phyloP scores from a whole-genome alignment of 768 basidiomycete genomes.

The Serpula lacrymans region DNA sequence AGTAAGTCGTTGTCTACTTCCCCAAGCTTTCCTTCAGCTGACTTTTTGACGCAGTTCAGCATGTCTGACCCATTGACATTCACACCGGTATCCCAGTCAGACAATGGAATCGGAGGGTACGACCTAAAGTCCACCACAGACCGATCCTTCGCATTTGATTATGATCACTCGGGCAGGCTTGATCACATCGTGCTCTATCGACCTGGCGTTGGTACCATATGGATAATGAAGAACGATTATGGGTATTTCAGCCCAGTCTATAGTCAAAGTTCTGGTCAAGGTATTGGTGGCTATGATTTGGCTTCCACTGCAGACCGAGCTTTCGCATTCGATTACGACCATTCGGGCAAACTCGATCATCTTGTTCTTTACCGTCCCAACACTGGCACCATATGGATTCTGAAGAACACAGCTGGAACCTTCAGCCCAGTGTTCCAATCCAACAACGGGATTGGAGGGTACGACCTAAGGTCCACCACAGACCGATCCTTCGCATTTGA shows the following conservation, averaged over 20 bases:
- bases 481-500: constrained; percentile 1
- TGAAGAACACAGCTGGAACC: constrained; percentile 6
- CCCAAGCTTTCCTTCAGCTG: no score
- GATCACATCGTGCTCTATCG: no score
- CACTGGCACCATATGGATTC: constrained; percentile 4
- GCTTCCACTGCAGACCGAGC: background rate
- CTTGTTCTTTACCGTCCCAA: background rate
- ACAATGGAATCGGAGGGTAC: background rate
- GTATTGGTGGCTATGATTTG: no score
- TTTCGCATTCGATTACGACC: background rate
- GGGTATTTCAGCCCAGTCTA: constrained; percentile 7
- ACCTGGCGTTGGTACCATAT: constrained; percentile 3
- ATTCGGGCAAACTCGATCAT: background rate
- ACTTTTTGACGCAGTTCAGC: no score
- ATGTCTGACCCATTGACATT: no score
- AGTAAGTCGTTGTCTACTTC: no score
- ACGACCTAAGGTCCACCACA: background rate
- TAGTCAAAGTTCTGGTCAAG: background rate
- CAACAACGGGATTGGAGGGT: constrained; percentile 3
- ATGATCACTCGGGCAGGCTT: no score
- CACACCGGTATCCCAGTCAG: no score
- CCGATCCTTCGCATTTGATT: no score
- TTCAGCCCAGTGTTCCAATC: constrained; percentile 7
- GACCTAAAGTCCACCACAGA: background rate
- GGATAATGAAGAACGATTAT: constrained; percentile 6